Percentiles rank a stretch among this genome's conserved stretches.
These are phyloP conservation scores for Nicotiana benthamiana DNA, from an alignment of 257 asterid genomes.

Conservation along the genomic window DNA sequence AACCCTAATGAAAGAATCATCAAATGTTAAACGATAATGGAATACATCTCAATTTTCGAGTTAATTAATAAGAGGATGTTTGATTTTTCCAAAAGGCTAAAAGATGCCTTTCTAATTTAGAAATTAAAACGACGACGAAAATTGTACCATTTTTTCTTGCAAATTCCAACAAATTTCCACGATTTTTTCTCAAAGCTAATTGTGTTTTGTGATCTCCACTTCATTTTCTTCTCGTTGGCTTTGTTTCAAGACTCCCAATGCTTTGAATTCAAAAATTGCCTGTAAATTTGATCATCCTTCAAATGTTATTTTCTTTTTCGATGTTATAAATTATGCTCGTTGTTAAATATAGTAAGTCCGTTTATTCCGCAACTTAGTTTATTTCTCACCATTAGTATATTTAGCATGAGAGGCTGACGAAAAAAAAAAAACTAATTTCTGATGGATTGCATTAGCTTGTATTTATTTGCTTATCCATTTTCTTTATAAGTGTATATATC, in stretches of 20 bases:
- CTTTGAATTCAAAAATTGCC: neutral
- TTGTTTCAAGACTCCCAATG: neutral
- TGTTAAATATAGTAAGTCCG: neutral
- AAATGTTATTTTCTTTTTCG: neutral
- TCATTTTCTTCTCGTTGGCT: neutral
- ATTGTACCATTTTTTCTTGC: conserved; percentile 15
- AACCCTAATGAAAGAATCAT: neutral
- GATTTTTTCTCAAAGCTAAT: conserved; percentile 7
- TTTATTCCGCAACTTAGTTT: neutral
- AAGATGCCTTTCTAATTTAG: neutral
- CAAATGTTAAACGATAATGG: too few species aligned
- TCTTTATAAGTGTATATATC: neutral
- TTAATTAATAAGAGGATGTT: neutral
- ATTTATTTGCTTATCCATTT: neutral
- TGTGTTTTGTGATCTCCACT: conserved; percentile 2
- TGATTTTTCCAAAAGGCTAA: neutral
- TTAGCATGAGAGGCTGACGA: neutral
- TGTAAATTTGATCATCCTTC: neutral
- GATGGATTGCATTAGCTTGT: neutral
- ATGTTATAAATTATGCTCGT: neutral
- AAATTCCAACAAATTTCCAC: conserved; percentile 14
- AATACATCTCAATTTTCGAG: neutral
- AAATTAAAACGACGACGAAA: conserved; percentile 10
- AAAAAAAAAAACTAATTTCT: neutral
- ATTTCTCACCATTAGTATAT: neutral